phyloP scores from a whole-genome alignment of 305 asterid species.

The Solanum aculeatissimum region DNA sequence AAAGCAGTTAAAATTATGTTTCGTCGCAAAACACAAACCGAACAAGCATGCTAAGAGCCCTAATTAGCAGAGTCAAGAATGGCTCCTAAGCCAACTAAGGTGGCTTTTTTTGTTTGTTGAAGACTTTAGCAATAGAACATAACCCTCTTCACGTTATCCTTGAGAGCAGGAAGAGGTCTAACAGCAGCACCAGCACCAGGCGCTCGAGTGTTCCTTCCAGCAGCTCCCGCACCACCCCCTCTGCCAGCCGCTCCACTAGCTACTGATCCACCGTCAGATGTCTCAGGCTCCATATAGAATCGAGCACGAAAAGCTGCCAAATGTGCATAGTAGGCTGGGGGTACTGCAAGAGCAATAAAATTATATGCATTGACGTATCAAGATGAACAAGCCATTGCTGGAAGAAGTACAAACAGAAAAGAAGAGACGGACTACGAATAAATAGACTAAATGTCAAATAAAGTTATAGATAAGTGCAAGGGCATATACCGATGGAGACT shows the following conservation, averaged over 20 bases:
- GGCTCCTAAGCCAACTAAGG: background rate
- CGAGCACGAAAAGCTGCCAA: constrained; percentile 97
- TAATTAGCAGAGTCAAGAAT: background rate
- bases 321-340: constrained; percentile 96
- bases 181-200: constrained; percentile 54
- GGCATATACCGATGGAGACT: constrained; percentile 78
- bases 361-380: background rate
- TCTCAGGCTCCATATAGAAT: constrained; percentile 79
- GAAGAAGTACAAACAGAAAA: background rate
- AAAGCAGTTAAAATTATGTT: background rate
- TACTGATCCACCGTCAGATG: constrained; percentile 78
- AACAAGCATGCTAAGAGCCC: background rate
- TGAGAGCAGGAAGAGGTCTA: constrained; percentile 83
- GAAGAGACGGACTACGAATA: background rate
- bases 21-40: background rate
- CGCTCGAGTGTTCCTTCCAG: constrained; percentile 41
- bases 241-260: constrained; percentile 53
- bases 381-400: background rate
- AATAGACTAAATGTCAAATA: background rate
- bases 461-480: background rate
- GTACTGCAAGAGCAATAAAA: constrained; percentile 35
- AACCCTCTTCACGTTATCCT: constrained; percentile 80
- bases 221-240: constrained; percentile 27
- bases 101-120: background rate
- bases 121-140: constrained; percentile 70